Base-by-base conservation (phyloP, 1,139 yeast genomes). In the Debaryomyces sp. region DNA sequence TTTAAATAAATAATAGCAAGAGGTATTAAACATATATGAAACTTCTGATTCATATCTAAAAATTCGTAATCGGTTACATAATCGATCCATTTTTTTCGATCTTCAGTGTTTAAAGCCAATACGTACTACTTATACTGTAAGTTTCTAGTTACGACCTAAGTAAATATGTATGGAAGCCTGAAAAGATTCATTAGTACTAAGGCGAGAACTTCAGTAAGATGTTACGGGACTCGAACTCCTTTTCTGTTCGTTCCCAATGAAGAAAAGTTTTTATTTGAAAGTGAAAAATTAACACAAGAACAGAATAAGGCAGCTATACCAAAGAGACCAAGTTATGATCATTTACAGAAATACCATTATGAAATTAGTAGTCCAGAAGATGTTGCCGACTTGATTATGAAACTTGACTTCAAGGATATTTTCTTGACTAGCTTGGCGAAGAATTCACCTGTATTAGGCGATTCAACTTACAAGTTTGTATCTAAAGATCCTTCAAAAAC, bases 261-360 rank as follows among this genome's bases (percentile, higher is more conserved):
- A 29, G 60, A 64, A 8, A 55, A 54, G 24, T 66, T 64, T 49
- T 49, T 61, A n/a, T 68, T 70, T 51, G 75, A 72, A 26, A 60
- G 66, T 39, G 76, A 71, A 50, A 65, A 59, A 43, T 54, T 70
- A 41, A 61, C 72, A 2, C 59, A 64, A 2, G 70, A 64, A 48
- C 64, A 72, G 43, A 66, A 70, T 47, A 55, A 50, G 17, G 71
- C 67, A 3, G 73, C 76, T 9, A 67, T 75, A 9, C 80, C 78
- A 2, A 49, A 60, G 22, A 62, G 57, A 50, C 71, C 71, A n/a
- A 34, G 23, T 7, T 44, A 57, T 26, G 50, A 54, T 1, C 34
- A 54, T 13, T 44, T 59, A 1, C 50, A 53, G 5, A 67, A 63
- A 50, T 53, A 62, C 38, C 66, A 67, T 50, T 61, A 63, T 45